These are phyloP conservation scores for Malus sieversii DNA, from an alignment of 306 rosid species.

Conservation along the genomic window DNA sequence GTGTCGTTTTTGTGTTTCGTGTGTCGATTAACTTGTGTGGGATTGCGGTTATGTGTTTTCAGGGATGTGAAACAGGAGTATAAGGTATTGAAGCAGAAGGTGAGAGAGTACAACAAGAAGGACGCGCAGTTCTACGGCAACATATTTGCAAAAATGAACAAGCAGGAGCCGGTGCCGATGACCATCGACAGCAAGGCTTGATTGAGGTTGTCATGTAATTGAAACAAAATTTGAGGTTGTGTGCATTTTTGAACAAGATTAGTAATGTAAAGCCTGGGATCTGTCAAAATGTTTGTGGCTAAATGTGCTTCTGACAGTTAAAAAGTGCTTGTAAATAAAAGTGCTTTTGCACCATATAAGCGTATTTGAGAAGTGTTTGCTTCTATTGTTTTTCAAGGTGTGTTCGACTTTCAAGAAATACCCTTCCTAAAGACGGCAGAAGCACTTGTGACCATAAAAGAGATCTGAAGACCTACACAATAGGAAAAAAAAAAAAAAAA, in stretches of 20 bases:
- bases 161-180: conserved; percentile 53
- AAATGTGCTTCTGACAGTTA: too few relatives aligned
- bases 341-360: too few relatives aligned
- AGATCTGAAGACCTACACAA: too few relatives aligned
- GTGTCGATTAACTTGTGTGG: not conserved
- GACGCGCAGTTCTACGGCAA: conserved; percentile 36
- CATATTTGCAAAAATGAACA: conserved; percentile 47
- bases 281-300: too few relatives aligned
- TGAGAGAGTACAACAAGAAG: conserved; percentile 36
- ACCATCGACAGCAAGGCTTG: conserved; percentile 50
- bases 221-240: not conserved
- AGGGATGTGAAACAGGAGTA: conserved; percentile 32
- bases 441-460: too few relatives aligned
- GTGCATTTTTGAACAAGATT: not conserved
- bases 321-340: too few relatives aligned
- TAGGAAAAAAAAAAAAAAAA: too few relatives aligned
- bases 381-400: too few relatives aligned
- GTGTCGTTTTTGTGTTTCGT: not conserved
- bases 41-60: not conserved
- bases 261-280: too few relatives aligned
- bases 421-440: too few relatives aligned
- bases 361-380: too few relatives aligned
- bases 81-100: conserved; percentile 24
- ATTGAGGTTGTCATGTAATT: not conserved
- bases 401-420: too few relatives aligned